Evolutionary conservation across 2,329 filamentous ascomycete species (phyloP).

Genomic region (Beauveria medogensis): DNA sequence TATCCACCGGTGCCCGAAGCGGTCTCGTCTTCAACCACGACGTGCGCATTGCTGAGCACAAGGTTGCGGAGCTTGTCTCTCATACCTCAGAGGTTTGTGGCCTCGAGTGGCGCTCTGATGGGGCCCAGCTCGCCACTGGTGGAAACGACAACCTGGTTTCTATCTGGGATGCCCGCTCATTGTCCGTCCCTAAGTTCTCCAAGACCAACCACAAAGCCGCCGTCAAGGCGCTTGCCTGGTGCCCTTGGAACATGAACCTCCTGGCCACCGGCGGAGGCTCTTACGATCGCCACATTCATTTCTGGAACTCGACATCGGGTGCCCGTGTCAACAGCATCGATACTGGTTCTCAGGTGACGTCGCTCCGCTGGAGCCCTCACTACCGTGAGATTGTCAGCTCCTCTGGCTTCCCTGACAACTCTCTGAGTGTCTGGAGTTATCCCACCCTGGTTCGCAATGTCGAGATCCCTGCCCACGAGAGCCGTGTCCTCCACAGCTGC

Average conservation of each 20-base stretch:
- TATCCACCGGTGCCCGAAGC: slow-evolving; percentile 90
- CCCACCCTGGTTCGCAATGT: slow-evolving; percentile 94
- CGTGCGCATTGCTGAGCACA: slow-evolving; percentile 94
- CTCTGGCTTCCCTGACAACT: slow-evolving; percentile 98
- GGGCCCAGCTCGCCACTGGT: slow-evolving; percentile 91
- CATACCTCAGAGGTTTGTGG: slow-evolving; percentile 98
- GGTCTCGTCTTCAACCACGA: slow-evolving; percentile 98
- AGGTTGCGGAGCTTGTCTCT: slow-evolving; percentile 91
- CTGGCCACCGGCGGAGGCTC: slow-evolving; percentile 93
- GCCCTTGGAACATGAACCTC: slow-evolving; percentile 96
- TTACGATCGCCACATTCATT: slow-evolving; percentile 97
- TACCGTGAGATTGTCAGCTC: slow-evolving; percentile 98
- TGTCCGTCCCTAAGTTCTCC: slow-evolving; percentile 93
- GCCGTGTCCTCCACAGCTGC: slow-evolving; percentile 90
- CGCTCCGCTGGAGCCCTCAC: slow-evolving; percentile 88
- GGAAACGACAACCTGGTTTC: slow-evolving; percentile 98
- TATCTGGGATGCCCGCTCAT: slow-evolving; percentile 95
- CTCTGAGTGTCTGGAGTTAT: slow-evolving; percentile 98
- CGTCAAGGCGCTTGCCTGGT: slow-evolving; percentile 97
- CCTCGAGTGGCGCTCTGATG: slow-evolving; percentile 94
- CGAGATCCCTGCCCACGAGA: slow-evolving; percentile 96
- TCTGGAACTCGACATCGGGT: slow-evolving; percentile 98
- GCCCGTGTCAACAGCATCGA: slow-evolving; percentile 98
- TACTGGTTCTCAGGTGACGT: slow-evolving; percentile 95
- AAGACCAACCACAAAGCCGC: slow-evolving; percentile 99